Evolutionary conservation across 2,329 filamentous ascomycete species (phyloP).

Genomic region (Exophiala sp.): DNA sequence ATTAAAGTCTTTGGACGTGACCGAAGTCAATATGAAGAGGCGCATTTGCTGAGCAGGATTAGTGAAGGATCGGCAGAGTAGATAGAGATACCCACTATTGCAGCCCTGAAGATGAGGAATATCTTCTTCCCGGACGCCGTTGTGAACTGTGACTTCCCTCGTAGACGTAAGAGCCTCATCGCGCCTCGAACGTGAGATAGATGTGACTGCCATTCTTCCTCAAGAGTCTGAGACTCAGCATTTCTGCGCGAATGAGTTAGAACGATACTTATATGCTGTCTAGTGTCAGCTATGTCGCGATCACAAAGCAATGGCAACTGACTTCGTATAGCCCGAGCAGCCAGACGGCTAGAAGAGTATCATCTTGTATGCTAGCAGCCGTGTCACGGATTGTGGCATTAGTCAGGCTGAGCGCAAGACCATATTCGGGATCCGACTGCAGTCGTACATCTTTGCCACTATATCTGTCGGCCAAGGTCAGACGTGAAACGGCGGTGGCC

Average conservation of each 20-base stretch:
- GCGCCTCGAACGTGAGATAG: slow-evolving; percentile 25
- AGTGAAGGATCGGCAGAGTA: neutral
- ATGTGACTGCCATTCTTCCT: slow-evolving; percentile 27
- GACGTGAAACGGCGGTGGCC: slow-evolving; percentile 25
- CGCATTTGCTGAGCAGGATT: slow-evolving; percentile 23
- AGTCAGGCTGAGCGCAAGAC: slow-evolving; percentile 19
- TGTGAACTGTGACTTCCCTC: slow-evolving; percentile 24
- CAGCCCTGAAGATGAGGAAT: slow-evolving; percentile 27
- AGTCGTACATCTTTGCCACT: slow-evolving; percentile 25
- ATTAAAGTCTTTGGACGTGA: slow-evolving; percentile 24
- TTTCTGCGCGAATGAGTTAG: slow-evolving; percentile 19
- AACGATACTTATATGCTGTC: slow-evolving; percentile 22
- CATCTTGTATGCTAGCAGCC: slow-evolving; percentile 22
- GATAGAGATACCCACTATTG: slow-evolving; percentile 17
- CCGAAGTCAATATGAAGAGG: slow-evolving; percentile 25
- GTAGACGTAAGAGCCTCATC: slow-evolving; percentile 24
- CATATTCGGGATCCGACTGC: slow-evolving; percentile 23
- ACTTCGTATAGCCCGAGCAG: slow-evolving; percentile 27
- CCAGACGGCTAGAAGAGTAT: slow-evolving; percentile 26
- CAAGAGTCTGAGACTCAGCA: slow-evolving; percentile 6
- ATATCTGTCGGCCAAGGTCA: slow-evolving; percentile 27
- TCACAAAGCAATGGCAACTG: neutral
- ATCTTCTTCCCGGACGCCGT: slow-evolving; percentile 24
- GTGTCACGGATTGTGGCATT: slow-evolving; percentile 19
- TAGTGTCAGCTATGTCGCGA: neutral